Evolutionary conservation across 2,329 filamentous ascomycete genomes (phyloP).

Genomic region (Aureobasidium sp.): DNA sequence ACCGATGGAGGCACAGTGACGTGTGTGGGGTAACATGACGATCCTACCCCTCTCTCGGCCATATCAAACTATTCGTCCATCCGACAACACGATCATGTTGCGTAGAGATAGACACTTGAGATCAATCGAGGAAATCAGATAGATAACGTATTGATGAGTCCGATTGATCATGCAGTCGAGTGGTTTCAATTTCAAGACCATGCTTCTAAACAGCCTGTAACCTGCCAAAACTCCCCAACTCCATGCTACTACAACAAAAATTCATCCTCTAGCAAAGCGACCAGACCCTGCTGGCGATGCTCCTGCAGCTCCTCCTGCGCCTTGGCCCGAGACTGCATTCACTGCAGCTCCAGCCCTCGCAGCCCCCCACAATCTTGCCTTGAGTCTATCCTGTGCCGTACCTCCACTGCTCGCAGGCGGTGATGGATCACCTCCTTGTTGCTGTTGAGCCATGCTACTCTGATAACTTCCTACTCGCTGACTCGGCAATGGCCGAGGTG

Average conservation of each 20-base stretch:
- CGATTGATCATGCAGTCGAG: too few species aligned
- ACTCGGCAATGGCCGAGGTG: slow-evolving; percentile 71
- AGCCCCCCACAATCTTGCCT: slow-evolving; percentile 74
- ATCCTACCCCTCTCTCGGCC: background rate
- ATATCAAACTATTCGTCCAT: too few species aligned
- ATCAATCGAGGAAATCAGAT: too few species aligned
- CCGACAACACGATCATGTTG: too few species aligned
- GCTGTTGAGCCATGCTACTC: slow-evolving; percentile 46
- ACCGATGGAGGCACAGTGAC: background rate
- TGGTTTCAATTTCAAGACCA: too few species aligned
- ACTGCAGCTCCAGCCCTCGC: slow-evolving; percentile 4
- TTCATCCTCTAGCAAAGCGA: slow-evolving; percentile 15
- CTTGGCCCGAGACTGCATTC: background rate
- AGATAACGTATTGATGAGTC: too few species aligned
- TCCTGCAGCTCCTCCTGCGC: background rate
- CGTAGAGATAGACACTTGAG: too few species aligned
- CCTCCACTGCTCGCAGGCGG: slow-evolving; percentile 48
- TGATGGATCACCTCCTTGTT: slow-evolving; percentile 38
- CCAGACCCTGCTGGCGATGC: slow-evolving; percentile 13
- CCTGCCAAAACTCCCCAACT: background rate
- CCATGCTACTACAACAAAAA: background rate
- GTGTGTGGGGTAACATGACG: slow-evolving; percentile 9
- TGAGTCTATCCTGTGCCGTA: slow-evolving; percentile 83
- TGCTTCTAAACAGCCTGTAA: too few species aligned
- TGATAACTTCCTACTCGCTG: slow-evolving; percentile 82